phyloP scores from a whole-genome alignment of 2,329 filamentous ascomycete species.

The Zasmidium citrigriseum region DNA sequence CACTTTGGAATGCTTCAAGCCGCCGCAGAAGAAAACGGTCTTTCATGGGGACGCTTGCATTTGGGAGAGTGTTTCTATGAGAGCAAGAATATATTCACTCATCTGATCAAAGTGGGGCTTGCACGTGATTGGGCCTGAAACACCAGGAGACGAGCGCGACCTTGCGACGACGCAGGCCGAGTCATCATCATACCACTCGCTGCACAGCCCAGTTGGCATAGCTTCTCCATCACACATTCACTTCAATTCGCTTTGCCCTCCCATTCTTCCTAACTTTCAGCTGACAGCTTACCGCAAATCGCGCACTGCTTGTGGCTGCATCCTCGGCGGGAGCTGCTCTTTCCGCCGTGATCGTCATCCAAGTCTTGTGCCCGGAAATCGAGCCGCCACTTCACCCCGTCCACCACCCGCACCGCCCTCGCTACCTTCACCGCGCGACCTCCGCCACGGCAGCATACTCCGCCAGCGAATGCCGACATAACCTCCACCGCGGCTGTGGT shows the following conservation, averaged over 20 bases:
- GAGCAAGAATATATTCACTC: no score
- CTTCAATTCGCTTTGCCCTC: neutral
- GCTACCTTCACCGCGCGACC: neutral
- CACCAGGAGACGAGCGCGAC: neutral
- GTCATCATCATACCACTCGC: neutral
- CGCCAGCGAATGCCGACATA: neutral
- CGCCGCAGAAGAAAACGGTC: no score
- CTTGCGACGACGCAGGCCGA: neutral
- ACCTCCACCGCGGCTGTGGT: neutral
- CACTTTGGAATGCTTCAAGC: no score
- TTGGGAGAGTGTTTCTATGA: no score
- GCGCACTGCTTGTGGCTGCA: neutral
- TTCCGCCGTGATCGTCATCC: slow-evolving; percentile 2
- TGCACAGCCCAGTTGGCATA: neutral
- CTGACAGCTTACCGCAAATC: neutral
- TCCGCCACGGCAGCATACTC: neutral
- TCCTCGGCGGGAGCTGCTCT: neutral
- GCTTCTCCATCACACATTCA: neutral
- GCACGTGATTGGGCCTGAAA: neutral
- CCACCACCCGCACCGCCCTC: neutral
- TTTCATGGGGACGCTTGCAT: no score
- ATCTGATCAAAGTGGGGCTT: neutral
- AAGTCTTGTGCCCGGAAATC: neutral
- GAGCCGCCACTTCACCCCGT: neutral
- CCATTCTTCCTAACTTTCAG: neutral